Conservation (phyloP, 305 asterid genomes). For the Rubia balearica region DNA sequence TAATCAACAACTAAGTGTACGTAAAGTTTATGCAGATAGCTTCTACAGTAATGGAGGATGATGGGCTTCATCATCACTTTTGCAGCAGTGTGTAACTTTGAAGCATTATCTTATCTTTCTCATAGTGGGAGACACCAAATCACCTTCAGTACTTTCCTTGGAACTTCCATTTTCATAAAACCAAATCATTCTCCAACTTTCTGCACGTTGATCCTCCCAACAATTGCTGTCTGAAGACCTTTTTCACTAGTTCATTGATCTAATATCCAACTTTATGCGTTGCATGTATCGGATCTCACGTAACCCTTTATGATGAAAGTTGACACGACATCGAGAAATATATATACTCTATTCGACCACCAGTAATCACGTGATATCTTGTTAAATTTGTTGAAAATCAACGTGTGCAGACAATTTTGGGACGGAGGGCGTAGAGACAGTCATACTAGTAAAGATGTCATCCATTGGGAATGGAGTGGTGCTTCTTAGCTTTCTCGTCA, state of each 20-base stretch:
- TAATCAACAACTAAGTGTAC: neutral
- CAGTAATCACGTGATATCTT: too few relatives aligned
- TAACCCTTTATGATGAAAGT: too few relatives aligned
- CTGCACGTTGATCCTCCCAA: neutral
- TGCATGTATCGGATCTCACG: too few relatives aligned
- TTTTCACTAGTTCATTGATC: neutral
- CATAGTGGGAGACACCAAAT: constrained; percentile 13
- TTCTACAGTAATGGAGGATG: neutral
- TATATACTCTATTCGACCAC: neutral
- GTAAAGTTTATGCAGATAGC: neutral
- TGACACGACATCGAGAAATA: neutral
- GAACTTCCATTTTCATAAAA: constrained; percentile 18
- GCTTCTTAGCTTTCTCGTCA: constrained; percentile 16
- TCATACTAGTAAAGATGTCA: constrained; percentile 21
- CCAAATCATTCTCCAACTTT: constrained; percentile 16
- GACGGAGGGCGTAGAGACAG: neutral
- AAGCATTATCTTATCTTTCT: constrained; percentile 5
- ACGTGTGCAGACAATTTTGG: too few relatives aligned
- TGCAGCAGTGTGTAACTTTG: constrained; percentile 3
- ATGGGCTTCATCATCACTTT: neutral
- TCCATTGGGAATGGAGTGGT: constrained; percentile 27
- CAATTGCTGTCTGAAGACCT: neutral
- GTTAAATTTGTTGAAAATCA: too few relatives aligned
- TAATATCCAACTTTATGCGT: neutral
- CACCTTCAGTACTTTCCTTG: constrained; percentile 6